phyloP scores from a whole-genome alignment of 2,329 filamentous ascomycete genomes.

The Aspergillus sp. region DNA sequence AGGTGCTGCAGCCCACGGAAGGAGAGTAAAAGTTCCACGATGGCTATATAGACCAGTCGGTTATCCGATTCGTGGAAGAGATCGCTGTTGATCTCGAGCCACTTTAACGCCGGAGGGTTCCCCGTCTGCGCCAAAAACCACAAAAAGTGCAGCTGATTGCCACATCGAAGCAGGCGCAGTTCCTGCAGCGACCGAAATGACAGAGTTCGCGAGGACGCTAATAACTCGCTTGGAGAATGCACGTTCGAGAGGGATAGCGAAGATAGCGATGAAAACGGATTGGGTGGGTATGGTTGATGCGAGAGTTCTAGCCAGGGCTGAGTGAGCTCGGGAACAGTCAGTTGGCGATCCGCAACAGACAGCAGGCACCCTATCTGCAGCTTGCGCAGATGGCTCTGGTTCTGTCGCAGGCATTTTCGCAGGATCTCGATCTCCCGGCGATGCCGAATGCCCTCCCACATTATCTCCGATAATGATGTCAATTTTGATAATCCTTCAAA shows the following conservation, averaged over 20 bases:
- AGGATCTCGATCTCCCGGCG: background rate
- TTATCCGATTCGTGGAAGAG: background rate
- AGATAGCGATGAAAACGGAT: background rate
- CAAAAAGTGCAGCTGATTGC: background rate
- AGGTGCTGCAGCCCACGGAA: constrained; percentile 14
- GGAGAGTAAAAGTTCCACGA: constrained; percentile 12
- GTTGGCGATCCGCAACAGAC: background rate
- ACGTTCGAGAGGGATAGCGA: background rate
- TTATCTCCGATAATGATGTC: background rate
- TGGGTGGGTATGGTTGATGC: background rate
- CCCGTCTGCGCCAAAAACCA: background rate
- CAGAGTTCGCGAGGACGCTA: background rate
- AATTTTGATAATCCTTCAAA: background rate
- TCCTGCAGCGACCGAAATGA: background rate
- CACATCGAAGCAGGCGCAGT: background rate
- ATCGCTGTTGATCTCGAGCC: background rate
- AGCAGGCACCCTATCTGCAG: background rate
- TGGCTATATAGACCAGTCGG: constrained; percentile 2
- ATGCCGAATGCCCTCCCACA: background rate
- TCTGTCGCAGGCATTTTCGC: background rate
- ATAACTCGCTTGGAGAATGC: background rate
- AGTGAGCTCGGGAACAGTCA: background rate
- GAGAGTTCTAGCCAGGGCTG: background rate
- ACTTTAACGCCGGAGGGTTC: background rate
- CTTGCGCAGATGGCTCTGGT: background rate